Base-by-base conservation (phyloP, 2,329 filamentous ascomycete species). In the Paramyrothecium roridum region DNA sequence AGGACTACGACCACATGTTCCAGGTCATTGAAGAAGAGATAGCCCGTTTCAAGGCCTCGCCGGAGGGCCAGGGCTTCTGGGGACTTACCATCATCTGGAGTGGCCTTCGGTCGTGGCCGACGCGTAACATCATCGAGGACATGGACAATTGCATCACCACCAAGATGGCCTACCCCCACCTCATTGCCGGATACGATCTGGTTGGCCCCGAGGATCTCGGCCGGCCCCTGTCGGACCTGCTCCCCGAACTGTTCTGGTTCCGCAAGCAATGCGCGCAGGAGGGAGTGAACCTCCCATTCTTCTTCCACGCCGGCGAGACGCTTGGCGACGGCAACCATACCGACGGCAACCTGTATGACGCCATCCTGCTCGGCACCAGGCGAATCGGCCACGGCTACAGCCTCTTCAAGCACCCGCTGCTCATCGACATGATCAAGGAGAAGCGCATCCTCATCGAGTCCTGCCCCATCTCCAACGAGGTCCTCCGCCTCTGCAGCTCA, bases 231-330 rank as follows among this genome's bases (percentile, higher is more conserved):
- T 80, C 82, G 30, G 89, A 95, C 61, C 75, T 96, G 3, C 81
- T 93, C 0, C 92, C 93, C 0, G 85, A 96, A 65, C 77, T 98
- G 0, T 93, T 97, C 72, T 97, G 91, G 91, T 97, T 98, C 80
- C 87, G 87, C 60, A 93, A 93, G 71, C 84, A 88, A 63, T 97
- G 92, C 69, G 83, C 84, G 1, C 81, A 90, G 66, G 87, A 91
- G 65, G 85, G 83, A 2, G 83, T 97, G 40, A 85, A 91, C 51
- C 86, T 99, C 11, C 93, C 93, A 1, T 96, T 97, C 77, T 96
- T 96, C 78, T 96, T 98, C 76, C 93, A 97, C 70, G 93, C 93
- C 0, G 93, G 93, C 60, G 93, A 97, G 73, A 91, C 86, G 34
- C 83, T 96, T 1, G 91, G 91, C 22, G 75, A 79, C 58, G 92